Conservation (phyloP, 2,329 filamentous ascomycete species). For the Dactylellina cionopaga region DNA sequence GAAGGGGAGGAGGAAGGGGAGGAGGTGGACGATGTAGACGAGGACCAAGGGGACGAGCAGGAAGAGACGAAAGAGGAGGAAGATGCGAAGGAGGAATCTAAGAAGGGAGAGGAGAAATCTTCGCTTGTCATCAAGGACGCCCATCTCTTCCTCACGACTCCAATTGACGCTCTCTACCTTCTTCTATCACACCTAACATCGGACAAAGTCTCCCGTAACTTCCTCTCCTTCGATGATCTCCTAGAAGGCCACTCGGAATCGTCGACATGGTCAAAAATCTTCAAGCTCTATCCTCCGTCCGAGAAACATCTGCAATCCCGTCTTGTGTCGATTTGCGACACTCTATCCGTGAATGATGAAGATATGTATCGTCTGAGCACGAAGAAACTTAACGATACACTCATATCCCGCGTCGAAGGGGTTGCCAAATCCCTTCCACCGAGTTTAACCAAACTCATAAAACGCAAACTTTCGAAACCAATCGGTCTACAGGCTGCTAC, state of each 20-base stretch:
- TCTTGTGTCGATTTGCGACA: conserved; percentile 79
- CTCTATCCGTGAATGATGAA: conserved; percentile 83
- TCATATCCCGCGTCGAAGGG: conserved; percentile 43
- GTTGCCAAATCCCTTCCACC: conserved; percentile 35
- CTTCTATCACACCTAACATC: conserved; percentile 76
- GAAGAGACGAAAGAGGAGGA: conserved; percentile 43
- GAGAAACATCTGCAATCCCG: conserved; percentile 69
- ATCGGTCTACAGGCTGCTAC: conserved; percentile 43
- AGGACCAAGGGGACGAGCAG: conserved; percentile 36
- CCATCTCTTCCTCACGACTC: conserved; percentile 83
- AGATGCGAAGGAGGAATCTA: conserved; percentile 6
- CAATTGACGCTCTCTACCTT: conserved; percentile 85
- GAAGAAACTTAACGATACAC: conserved; percentile 69
- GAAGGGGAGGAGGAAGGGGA: neutral
- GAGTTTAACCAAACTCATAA: conserved; percentile 26
- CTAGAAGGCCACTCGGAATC: conserved; percentile 63
- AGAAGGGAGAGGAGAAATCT: conserved; percentile 58
- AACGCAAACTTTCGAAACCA: conserved; percentile 56
- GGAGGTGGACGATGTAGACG: conserved; percentile 17
- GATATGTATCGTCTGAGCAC: conserved; percentile 83
- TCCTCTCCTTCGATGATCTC: conserved; percentile 65
- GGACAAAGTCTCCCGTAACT: conserved; percentile 59
- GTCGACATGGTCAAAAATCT: conserved; percentile 61
- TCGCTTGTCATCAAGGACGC: conserved; percentile 72
- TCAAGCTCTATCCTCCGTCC: conserved; percentile 61